Percentiles rank a stretch among this genome's conserved stretches.
phyloP scores from a whole-genome alignment of 805 yeast genomes.

The Kregervanrija delftensis region DNA sequence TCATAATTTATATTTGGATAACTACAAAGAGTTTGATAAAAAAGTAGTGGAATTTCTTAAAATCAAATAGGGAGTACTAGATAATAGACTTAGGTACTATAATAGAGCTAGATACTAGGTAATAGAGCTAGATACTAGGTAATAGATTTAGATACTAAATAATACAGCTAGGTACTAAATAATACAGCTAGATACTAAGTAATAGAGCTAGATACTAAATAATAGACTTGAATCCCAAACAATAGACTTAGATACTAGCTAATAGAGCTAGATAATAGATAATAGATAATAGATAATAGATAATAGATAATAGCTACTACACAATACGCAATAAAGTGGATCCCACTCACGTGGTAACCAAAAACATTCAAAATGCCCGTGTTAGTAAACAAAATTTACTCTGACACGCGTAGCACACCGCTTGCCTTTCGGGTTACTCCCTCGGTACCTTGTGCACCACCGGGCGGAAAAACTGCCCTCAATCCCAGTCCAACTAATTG shows the following conservation, averaged over 20 bases:
- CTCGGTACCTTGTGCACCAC: no score
- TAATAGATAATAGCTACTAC: background rate
- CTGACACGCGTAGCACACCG: no score
- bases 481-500: no score
- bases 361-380: no score
- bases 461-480: no score
- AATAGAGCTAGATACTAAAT: background rate
- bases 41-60: slow-evolving; percentile 31
- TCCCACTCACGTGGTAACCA: no score
- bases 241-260: background rate
- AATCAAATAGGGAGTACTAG: slow-evolving; percentile 10
- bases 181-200: no score
- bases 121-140: background rate
- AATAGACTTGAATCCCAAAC: no score
- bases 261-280: background rate
- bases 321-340: background rate
- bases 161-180: background rate
- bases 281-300: slow-evolving; percentile 1
- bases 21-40: slow-evolving; percentile 46
- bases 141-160: background rate
- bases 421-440: no score
- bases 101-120: background rate
- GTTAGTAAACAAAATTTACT: no score
- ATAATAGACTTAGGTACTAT: no score
- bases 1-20: slow-evolving; percentile 72